Conservation (phyloP, 1,284 basidiomycete species). For the Phylloboletellus chloephorus region DNA sequence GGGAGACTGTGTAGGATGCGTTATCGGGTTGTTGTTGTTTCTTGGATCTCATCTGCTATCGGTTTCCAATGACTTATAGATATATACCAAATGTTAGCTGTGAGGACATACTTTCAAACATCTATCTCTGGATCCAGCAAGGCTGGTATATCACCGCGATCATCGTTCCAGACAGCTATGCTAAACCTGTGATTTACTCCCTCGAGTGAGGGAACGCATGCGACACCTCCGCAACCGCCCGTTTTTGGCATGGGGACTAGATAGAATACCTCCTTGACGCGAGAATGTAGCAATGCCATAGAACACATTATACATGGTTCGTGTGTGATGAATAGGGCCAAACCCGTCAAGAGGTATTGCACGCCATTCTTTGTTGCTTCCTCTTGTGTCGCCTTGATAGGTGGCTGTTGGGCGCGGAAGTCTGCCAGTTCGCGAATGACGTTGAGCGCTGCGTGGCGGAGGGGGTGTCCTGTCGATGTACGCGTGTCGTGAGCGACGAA, state of each 20-base stretch:
- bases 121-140: slow-evolving; percentile 16
- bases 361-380: slow-evolving; percentile 49
- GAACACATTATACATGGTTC: slow-evolving; percentile 95
- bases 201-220: slow-evolving; percentile 68
- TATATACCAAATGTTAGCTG: too few species aligned
- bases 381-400: neutral
- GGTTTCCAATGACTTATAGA: slow-evolving; percentile 2
- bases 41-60: neutral
- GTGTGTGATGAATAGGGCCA: slow-evolving; percentile 82
- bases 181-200: slow-evolving; percentile 81
- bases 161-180: slow-evolving; percentile 55
- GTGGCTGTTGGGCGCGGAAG: slow-evolving; percentile 38
- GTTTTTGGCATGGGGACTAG: slow-evolving; percentile 64
- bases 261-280: slow-evolving; percentile 81
- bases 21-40: slow-evolving; percentile 1
- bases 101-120: slow-evolving; percentile 13
- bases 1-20: neutral
- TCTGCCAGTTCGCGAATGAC: slow-evolving; percentile 65
- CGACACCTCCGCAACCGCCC: slow-evolving; percentile 68
- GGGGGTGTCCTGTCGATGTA: slow-evolving; percentile 59
- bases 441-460: slow-evolving; percentile 80
- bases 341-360: slow-evolving; percentile 81
- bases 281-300: slow-evolving; percentile 89
- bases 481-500: slow-evolving; percentile 72
- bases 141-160: slow-evolving; percentile 6